A percentile compares a stretch with the other conserved stretches of the same genome.
Evolutionary conservation across 1,284 basidiomycete genomes (phyloP).

Genomic region (Austroboletus rostrupii): DNA sequence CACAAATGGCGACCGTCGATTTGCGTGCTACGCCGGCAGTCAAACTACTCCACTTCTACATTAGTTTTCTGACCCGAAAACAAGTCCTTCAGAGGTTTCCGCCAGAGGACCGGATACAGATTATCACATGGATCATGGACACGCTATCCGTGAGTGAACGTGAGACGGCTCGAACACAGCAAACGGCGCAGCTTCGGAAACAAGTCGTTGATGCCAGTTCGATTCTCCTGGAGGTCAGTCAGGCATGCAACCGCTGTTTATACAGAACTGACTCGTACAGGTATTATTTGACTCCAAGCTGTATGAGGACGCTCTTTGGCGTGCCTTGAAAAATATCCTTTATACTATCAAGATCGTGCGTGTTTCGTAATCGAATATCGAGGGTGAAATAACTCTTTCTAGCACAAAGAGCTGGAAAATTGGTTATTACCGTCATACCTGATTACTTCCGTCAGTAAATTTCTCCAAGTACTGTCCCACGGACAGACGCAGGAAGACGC

Average conservation of each 20-base stretch:
- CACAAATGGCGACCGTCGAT: slow-evolving; percentile 42
- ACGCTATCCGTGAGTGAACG: slow-evolving; percentile 33
- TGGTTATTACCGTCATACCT: slow-evolving; percentile 48
- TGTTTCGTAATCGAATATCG: slow-evolving; percentile 11
- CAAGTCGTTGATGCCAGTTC: slow-evolving; percentile 46
- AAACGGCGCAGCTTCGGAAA: slow-evolving; percentile 33
- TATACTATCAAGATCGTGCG: slow-evolving; percentile 42
- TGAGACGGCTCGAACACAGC: slow-evolving; percentile 18
- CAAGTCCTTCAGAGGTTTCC: slow-evolving; percentile 43
- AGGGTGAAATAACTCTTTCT: slow-evolving; percentile 16
- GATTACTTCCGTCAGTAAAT: slow-evolving; percentile 36
- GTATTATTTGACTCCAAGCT: slow-evolving; percentile 33
- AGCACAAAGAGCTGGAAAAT: slow-evolving; percentile 43
- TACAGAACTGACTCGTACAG: slow-evolving; percentile 22
- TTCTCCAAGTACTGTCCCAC: slow-evolving; percentile 32
- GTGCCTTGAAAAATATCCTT: slow-evolving; percentile 39
- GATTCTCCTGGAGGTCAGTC: slow-evolving; percentile 47
- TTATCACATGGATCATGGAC: slow-evolving; percentile 43
- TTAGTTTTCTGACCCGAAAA: slow-evolving; percentile 43
- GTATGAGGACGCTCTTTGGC: slow-evolving; percentile 32
- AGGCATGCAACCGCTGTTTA: neutral
- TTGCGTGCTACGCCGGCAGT: slow-evolving; percentile 40
- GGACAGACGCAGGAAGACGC: slow-evolving; percentile 25
- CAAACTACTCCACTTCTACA: slow-evolving; percentile 51
- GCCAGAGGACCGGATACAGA: slow-evolving; percentile 38